Base-by-base conservation (phyloP, 768 basidiomycete genomes). In the Podaxis sp. region DNA sequence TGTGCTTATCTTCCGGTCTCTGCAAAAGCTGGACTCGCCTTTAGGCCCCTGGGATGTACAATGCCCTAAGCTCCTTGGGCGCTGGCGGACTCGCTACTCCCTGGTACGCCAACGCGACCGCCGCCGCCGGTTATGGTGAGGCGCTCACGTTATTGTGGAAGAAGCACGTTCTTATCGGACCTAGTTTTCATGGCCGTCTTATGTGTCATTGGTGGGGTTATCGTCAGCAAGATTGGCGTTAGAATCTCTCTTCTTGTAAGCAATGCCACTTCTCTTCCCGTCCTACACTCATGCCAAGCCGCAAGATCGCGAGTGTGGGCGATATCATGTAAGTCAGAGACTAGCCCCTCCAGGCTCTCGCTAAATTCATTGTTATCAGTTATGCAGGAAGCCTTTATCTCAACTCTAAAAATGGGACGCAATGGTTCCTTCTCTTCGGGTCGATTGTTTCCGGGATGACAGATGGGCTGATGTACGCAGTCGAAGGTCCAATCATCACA, bases 371-470 rank as follows among this genome's bases (percentile, higher is more conserved):
- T 11, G 19, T 36, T 48, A 22, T 17, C 46, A 75, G 73, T 48
- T 75, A 75, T 51, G 72, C 74, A 4, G 74, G 74, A 24, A 73
- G 74, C 52, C 66, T 74, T 17, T 75, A 75, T 49, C 65, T 75
- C 44, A 75, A 75, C 59, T 74, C 73, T 8, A 74, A 75, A 61
- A 74, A 72, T 63, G 74, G 74, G 19, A 73, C 71, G 6, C 74
- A 75, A 55, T 75, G 74, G 74, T 75, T 75, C 64, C 68, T 75
- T 64, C 74, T 75, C 73, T 65, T 75, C 7, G 72, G 73, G 17
- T 74, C 73, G 24, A 74, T 75, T 46, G 61, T 72, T 26, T 74
- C 73, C 26, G 74, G 74, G 26, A 66, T 64, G 42, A 75, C 74
- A 1, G 73, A 74, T 57, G 74, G 74, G 1, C 48, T 75, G 4